Conservation (phyloP, 345 rosid genomes). For the Eucalyptus albens region DNA sequence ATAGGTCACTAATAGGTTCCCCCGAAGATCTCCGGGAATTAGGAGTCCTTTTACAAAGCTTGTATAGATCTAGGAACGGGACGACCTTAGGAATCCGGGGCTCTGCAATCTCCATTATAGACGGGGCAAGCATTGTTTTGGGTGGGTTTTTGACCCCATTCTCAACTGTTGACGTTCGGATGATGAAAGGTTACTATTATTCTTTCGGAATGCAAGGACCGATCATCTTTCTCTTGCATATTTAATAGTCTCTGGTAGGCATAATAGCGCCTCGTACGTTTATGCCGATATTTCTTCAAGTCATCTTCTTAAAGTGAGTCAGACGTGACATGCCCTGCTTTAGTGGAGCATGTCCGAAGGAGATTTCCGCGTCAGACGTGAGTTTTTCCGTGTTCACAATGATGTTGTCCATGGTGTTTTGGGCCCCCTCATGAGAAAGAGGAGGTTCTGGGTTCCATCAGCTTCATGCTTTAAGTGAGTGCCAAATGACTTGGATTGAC, state of each 20-base stretch:
- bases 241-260: not conserved
- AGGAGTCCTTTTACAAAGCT: not conserved
- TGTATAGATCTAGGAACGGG: not conserved
- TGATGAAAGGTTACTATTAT: not conserved
- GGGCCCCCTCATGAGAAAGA: not conserved
- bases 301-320: not conserved
- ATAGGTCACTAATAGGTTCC: not conserved
- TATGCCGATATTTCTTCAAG: not conserved
- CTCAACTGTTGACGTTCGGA: not conserved
- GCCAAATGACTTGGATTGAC: not conserved
- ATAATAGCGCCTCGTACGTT: fast-evolving
- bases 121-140: not conserved
- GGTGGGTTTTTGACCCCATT: not conserved
- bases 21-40: not conserved
- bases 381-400: not conserved
- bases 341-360: not conserved
- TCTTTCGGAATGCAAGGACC: not conserved
- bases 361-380: not conserved
- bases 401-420: not conserved
- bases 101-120: not conserved
- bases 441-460: not conserved
- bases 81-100: not conserved
- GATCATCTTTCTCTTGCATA: not conserved
- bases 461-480: not conserved
- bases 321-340: not conserved